These are phyloP conservation scores for Rehmannia glutinosa DNA, from an alignment of 257 asterid genomes.

Conservation along the genomic window DNA sequence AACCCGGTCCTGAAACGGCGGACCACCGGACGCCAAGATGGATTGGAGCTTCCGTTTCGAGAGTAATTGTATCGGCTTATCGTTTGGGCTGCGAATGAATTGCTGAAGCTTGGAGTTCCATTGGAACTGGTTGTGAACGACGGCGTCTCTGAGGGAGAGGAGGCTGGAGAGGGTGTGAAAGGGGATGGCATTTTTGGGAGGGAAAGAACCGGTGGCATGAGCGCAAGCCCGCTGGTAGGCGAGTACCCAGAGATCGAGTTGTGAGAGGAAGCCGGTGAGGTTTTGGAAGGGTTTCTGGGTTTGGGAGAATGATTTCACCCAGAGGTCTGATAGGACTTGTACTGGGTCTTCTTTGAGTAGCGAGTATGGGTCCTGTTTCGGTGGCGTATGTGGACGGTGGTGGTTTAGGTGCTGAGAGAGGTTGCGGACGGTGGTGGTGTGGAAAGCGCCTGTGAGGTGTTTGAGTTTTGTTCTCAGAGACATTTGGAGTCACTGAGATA, in stretches of 20 bases:
- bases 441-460: slow-evolving; percentile 41
- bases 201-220: slow-evolving; percentile 81
- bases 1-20: slow-evolving; percentile 77
- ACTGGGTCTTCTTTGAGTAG: slow-evolving; percentile 79
- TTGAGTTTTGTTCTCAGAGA: slow-evolving; percentile 62
- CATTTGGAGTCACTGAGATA: slow-evolving; percentile 24
- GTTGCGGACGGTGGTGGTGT: slow-evolving; percentile 28
- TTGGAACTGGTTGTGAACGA: slow-evolving; percentile 44
- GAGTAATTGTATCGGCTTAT: slow-evolving; percentile 40
- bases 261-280: slow-evolving; percentile 84
- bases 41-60: slow-evolving; percentile 53
- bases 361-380: slow-evolving; percentile 44
- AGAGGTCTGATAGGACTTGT: slow-evolving; percentile 64
- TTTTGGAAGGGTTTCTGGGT: slow-evolving; percentile 58
- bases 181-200: slow-evolving; percentile 68
- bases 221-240: slow-evolving; percentile 96
- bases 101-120: slow-evolving; percentile 65
- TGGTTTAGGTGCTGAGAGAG: slow-evolving; percentile 19
- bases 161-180: slow-evolving; percentile 49
- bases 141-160: slow-evolving; percentile 64
- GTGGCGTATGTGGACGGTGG: slow-evolving; percentile 19
- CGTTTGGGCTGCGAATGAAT: slow-evolving; percentile 62
- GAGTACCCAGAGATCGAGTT: slow-evolving; percentile 88
- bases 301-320: slow-evolving; percentile 84
- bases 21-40: slow-evolving; percentile 38